phyloP scores from a whole-genome alignment of 495 filamentous ascomycete genomes.

The Penicillium bovifimosum region DNA sequence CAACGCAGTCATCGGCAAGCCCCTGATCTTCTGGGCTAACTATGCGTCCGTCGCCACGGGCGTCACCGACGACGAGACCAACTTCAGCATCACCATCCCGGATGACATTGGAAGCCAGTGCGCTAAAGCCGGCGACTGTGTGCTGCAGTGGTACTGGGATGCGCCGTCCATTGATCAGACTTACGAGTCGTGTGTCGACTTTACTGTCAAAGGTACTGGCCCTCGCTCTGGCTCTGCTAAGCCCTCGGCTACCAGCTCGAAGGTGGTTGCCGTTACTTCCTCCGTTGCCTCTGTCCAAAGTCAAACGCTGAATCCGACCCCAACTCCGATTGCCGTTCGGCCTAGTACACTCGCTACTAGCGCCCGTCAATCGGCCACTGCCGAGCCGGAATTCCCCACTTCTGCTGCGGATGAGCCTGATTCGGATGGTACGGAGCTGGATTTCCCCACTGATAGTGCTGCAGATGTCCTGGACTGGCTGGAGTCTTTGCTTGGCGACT shows the following conservation, averaged over 20 bases:
- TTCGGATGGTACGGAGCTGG: background rate
- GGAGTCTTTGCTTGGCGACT: background rate
- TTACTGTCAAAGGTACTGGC: slow-evolving; percentile 46
- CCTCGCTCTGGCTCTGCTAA: slow-evolving; percentile 12
- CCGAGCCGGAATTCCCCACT: background rate
- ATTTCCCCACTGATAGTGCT: slow-evolving; percentile 2
- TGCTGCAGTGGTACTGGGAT: slow-evolving; percentile 68
- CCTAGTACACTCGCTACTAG: slow-evolving; percentile 4
- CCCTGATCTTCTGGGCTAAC: slow-evolving; percentile 51
- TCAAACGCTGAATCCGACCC: background rate
- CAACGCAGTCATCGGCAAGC: slow-evolving; percentile 52
- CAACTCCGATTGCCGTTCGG: background rate
- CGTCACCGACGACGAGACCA: slow-evolving; percentile 52
- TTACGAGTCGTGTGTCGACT: slow-evolving; percentile 70
- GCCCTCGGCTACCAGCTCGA: background rate
- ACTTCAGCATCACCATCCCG: slow-evolving; percentile 63
- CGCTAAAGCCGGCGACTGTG: slow-evolving; percentile 55
- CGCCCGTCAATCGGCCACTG: slow-evolving; percentile 1
- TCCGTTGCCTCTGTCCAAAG: background rate
- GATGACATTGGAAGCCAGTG: slow-evolving; percentile 52
- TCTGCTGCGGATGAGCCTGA: background rate
- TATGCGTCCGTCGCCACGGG: slow-evolving; percentile 48
- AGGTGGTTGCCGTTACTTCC: background rate
- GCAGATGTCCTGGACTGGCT: background rate
- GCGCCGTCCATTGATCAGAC: slow-evolving; percentile 61